phyloP scores from a whole-genome alignment of 2,329 filamentous ascomycete genomes.

The Trichoderma brevicompactum region DNA sequence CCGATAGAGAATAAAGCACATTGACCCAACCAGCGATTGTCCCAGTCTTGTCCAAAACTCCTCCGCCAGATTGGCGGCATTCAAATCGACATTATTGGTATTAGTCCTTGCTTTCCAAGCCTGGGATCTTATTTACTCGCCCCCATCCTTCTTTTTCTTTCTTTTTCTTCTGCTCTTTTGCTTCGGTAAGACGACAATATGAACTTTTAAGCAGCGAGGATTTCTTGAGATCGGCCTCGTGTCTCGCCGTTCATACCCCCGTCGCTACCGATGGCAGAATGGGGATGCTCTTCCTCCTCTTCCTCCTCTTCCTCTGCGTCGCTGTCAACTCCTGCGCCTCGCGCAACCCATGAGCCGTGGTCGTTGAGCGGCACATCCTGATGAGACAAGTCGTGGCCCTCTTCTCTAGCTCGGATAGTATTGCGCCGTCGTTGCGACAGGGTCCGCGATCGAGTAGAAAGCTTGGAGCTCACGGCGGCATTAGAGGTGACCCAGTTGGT shows the following conservation, averaged over 20 bases:
- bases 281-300: conserved; percentile 56
- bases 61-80: conserved; percentile 34
- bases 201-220: conserved; percentile 40
- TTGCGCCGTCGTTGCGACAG: conserved; percentile 83
- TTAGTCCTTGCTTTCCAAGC: conserved; percentile 25
- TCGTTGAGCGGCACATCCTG: conserved; percentile 82
- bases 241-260: conserved; percentile 59
- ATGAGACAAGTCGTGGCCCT: conserved; percentile 76
- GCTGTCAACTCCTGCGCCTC: conserved; percentile 65
- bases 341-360: conserved; percentile 80
- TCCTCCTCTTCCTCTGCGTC: conserved; percentile 65
- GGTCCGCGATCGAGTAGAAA: conserved; percentile 85
- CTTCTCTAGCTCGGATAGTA: conserved; percentile 68
- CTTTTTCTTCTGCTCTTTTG: conserved; percentile 22
- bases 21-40: conserved; percentile 25
- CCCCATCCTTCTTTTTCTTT: background rate
- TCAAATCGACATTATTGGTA: conserved; percentile 28
- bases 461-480: conserved; percentile 82
- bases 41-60: conserved; percentile 35
- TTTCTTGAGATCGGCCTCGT: conserved; percentile 60
- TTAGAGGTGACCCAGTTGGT: conserved; percentile 96
- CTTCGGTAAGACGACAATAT: background rate
- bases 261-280: conserved; percentile 58
- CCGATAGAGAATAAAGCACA: conserved; percentile 35
- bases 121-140: background rate